Evolutionary conservation across 129 eudicot species (phyloP).

Genomic region (Heracleum sosnowskyi): DNA sequence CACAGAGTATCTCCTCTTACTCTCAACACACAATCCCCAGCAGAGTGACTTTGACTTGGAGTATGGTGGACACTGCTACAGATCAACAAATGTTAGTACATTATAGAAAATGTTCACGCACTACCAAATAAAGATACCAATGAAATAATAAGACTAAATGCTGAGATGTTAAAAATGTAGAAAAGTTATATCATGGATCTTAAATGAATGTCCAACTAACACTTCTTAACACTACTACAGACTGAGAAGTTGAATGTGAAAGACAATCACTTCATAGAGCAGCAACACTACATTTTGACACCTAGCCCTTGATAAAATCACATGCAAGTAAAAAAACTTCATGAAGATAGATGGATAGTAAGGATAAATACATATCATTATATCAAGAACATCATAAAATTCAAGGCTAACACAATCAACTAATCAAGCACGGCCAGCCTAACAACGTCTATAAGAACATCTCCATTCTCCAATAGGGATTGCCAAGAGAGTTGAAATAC

Average conservation of each 20-base stretch:
- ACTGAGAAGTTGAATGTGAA: background rate
- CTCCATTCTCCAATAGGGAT: too few species aligned
- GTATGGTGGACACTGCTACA: constrained; percentile 33
- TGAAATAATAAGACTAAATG: background rate
- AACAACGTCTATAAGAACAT: background rate
- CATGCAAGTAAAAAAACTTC: background rate
- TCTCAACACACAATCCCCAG: constrained; percentile 21
- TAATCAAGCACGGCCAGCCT: background rate
- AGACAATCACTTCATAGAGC: background rate
- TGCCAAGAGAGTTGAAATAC: too few species aligned
- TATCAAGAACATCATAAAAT: background rate
- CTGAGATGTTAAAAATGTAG: background rate
- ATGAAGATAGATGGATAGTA: background rate
- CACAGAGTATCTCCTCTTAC: constrained; percentile 35
- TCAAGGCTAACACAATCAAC: background rate
- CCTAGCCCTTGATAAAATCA: background rate
- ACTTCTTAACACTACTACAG: background rate
- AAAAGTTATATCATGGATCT: background rate
- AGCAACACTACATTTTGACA: background rate
- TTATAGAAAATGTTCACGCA: background rate
- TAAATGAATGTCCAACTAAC: background rate
- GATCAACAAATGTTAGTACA: background rate
- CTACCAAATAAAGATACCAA: background rate
- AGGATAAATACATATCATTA: background rate
- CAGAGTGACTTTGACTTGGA: constrained; percentile 27